Evolutionary conservation across 352 stramenopile species (phyloP).

Genomic region (Pythium monospermum): DNA sequence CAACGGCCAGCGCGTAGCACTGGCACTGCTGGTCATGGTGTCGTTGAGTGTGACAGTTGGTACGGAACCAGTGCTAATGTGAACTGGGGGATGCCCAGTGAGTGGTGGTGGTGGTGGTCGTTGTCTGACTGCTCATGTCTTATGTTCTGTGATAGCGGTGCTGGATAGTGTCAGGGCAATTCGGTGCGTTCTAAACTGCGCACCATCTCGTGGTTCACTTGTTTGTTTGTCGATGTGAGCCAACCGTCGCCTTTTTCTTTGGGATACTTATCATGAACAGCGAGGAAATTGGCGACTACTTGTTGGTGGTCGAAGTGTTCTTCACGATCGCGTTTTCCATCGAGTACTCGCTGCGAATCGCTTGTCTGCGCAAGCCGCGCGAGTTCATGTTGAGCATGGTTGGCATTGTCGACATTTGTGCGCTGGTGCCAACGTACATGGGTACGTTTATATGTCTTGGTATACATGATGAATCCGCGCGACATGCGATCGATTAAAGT

Average conservation of each 20-base stretch:
- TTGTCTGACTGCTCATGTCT: too few species aligned
- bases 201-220: too few species aligned
- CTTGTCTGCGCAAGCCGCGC: conserved; percentile 51
- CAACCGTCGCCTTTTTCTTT: neutral
- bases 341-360: conserved; percentile 65
- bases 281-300: conserved; percentile 50
- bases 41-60: conserved; percentile 60
- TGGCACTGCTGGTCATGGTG: conserved; percentile 65
- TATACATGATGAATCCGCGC: too few species aligned
- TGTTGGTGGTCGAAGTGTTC: conserved; percentile 65
- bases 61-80: conserved; percentile 8
- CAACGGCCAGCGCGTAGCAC: conserved; percentile 53
- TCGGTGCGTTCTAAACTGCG: conserved; percentile 39
- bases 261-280: conserved; percentile 18
- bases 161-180: conserved; percentile 68
- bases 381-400: conserved; percentile 69
- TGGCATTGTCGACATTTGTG: conserved; percentile 70
- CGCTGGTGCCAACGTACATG: conserved; percentile 76
- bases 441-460: conserved; percentile 27
- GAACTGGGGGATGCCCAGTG: too few species aligned
- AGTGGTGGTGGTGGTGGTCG: too few species aligned
- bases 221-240: neutral
- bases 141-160: conserved; percentile 31
- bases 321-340: conserved; percentile 79
- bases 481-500: too few species aligned